These are phyloP conservation scores for Pseudopediastrum boryanum DNA, from an alignment of 139 green algal genomes.

Conservation along the genomic window DNA sequence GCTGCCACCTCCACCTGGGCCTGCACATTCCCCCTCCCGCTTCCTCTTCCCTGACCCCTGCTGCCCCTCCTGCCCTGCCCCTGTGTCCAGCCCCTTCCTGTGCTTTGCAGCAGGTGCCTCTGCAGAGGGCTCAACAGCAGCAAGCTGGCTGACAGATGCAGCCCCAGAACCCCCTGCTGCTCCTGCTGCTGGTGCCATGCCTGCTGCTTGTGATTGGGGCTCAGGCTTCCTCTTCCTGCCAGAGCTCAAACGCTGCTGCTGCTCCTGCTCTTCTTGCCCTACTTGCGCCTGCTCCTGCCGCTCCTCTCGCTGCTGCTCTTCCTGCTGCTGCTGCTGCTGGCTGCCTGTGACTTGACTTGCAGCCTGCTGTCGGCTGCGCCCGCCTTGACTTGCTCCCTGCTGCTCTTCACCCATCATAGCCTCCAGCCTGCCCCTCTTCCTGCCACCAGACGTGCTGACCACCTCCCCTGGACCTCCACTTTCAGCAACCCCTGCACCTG, in stretches of 20 bases:
- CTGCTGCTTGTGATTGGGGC: slow-evolving; percentile 16
- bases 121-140: neutral
- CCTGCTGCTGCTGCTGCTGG: neutral
- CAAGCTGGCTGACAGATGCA: too few relatives aligned
- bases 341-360: neutral
- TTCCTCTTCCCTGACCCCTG: too few relatives aligned
- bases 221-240: neutral
- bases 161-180: neutral
- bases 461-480: too few relatives aligned
- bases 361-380: neutral
- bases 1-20: neutral
- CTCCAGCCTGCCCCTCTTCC: too few relatives aligned
- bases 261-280: slow-evolving; percentile 2
- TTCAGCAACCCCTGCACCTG: too few relatives aligned
- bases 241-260: neutral
- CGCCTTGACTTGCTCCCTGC: too few relatives aligned
- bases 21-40: too few relatives aligned
- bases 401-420: too few relatives aligned
- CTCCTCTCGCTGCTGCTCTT: neutral
- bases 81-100: neutral
- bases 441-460: too few relatives aligned
- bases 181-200: neutral
- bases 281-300: neutral
- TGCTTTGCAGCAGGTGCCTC: neutral
- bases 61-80: neutral